Percentiles rank a stretch among this genome's conserved stretches.
Evolutionary conservation across 2,329 filamentous ascomycete species (phyloP).

Genomic region (Tolypocladium capitatum): DNA sequence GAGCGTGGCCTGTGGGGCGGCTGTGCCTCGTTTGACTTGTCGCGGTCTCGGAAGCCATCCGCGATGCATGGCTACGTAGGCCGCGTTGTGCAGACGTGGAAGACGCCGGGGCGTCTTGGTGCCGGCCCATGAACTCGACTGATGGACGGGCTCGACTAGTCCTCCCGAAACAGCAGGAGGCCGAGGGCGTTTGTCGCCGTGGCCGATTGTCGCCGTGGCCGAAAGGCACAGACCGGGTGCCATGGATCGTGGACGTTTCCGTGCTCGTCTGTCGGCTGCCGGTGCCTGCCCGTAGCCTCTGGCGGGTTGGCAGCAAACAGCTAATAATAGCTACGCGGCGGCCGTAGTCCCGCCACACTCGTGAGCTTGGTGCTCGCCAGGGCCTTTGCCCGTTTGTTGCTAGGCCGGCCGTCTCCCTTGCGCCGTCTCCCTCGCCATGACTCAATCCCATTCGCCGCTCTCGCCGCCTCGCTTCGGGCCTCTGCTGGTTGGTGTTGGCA

Average conservation of each 20-base stretch:
- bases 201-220: too few species aligned
- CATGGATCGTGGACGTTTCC: too few species aligned
- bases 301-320: too few species aligned
- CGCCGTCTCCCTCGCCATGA: neutral
- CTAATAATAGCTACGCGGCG: neutral
- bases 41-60: neutral
- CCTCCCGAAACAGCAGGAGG: neutral
- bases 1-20: neutral
- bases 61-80: neutral
- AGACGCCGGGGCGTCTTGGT: neutral
- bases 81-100: neutral
- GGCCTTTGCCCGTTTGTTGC: neutral
- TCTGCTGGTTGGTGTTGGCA: neutral
- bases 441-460: too few species aligned
- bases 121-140: too few species aligned
- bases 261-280: neutral
- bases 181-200: neutral
- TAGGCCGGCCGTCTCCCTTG: too few species aligned
- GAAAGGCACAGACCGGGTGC: too few species aligned
- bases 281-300: neutral
- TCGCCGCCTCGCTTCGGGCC: neutral
- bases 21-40: neutral
- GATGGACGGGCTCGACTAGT: too few species aligned
- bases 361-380: neutral
- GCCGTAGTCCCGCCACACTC: too few species aligned